These are phyloP conservation scores for Daldinia grandis DNA, from an alignment of 495 filamentous ascomycete genomes.

Conservation along the genomic window DNA sequence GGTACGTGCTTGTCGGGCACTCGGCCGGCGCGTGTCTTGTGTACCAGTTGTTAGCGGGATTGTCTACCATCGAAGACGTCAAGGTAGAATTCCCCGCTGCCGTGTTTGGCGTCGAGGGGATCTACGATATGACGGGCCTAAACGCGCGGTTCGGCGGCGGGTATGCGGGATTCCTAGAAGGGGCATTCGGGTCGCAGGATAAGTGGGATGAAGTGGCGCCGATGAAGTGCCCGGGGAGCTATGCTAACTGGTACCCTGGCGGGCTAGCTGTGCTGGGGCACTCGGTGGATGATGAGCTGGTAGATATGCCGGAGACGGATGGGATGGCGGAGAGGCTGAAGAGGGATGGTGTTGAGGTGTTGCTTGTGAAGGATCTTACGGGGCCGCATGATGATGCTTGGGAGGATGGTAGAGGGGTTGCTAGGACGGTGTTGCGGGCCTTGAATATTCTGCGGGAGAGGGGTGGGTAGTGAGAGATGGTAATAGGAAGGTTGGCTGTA, in stretches of 20 bases:
- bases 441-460: conserved; percentile 16
- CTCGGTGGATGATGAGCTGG: conserved; percentile 66
- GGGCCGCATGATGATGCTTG: conserved; percentile 69
- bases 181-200: conserved; percentile 38
- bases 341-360: conserved; percentile 43
- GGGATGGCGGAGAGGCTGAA: conserved; percentile 53
- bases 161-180: conserved; percentile 36
- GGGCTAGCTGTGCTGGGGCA: conserved; percentile 65
- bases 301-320: conserved; percentile 63
- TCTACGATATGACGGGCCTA: conserved; percentile 44
- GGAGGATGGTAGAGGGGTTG: conserved; percentile 37
- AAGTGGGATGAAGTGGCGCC: conserved; percentile 45
- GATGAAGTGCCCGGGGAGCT: conserved; percentile 44
- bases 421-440: conserved; percentile 25
- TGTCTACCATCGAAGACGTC: neutral
- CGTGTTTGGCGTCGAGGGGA: conserved; percentile 41
- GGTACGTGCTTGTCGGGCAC: conserved; percentile 78
- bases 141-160: conserved; percentile 35
- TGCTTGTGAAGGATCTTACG: conserved; percentile 55
- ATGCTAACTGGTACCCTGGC: conserved; percentile 49
- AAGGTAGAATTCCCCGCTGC: conserved; percentile 22
- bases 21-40: conserved; percentile 78
- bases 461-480: neutral
- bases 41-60: conserved; percentile 60
- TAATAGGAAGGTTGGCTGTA: neutral